Evolutionary conservation across 495 filamentous ascomycete genomes (phyloP).

Genomic region (Viridothelium virens): DNA sequence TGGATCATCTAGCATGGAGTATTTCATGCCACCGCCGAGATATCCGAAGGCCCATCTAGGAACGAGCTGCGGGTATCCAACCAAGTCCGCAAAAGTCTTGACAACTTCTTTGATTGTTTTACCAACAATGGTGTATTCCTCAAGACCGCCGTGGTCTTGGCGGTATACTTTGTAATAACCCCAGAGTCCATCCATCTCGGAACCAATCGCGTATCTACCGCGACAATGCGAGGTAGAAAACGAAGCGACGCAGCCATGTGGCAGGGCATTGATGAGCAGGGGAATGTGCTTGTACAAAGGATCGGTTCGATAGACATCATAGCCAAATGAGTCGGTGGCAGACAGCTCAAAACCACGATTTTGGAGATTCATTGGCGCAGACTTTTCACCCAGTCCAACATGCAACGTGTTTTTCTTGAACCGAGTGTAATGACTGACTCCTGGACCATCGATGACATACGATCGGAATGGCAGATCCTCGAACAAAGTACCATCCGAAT

Average conservation of each 20-base stretch:
- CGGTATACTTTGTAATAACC: constrained; percentile 63
- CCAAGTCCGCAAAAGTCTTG: constrained; percentile 54
- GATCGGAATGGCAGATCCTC: constrained; percentile 54
- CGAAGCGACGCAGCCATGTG: constrained; percentile 53
- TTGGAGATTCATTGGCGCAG: constrained; percentile 62
- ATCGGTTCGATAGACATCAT: constrained; percentile 61
- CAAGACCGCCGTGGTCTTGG: constrained; percentile 61
- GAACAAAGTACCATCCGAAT: constrained; percentile 44
- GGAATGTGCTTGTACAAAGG: constrained; percentile 69
- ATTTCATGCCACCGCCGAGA: constrained; percentile 62
- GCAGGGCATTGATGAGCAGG: constrained; percentile 55
- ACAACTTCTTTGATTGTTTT: constrained; percentile 57
- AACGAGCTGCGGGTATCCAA: constrained; percentile 56
- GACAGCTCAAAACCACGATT: constrained; percentile 57
- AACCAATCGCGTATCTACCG: constrained; percentile 58
- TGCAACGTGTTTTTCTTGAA: constrained; percentile 53
- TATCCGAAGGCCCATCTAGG: constrained; percentile 64
- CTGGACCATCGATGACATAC: constrained; percentile 50
- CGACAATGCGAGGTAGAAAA: constrained; percentile 58
- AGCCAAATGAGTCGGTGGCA: constrained; percentile 61
- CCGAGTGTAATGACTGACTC: constrained; percentile 53
- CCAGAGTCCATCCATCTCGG: constrained; percentile 63
- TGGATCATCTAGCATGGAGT: constrained; percentile 56
- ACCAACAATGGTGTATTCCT: constrained; percentile 61
- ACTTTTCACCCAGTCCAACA: constrained; percentile 61